Conservation (phyloP, 371 early-diverging fungal species). For the Scutellospora calospora region DNA sequence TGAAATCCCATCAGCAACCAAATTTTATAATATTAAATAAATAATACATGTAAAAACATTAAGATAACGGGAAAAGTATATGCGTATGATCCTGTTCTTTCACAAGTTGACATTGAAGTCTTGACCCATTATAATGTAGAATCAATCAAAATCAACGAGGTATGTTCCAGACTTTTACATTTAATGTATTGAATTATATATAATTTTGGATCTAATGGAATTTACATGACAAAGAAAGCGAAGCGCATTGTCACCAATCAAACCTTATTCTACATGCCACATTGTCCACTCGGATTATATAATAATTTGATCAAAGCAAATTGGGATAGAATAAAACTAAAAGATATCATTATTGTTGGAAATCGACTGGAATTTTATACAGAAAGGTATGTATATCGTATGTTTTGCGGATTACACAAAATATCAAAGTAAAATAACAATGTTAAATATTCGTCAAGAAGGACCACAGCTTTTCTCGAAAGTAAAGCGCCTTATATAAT, state of each 20-base stretch:
- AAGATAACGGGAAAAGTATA: constrained; percentile 42
- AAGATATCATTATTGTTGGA: constrained; percentile 36
- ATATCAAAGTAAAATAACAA: too few relatives aligned
- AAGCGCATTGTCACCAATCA: constrained; percentile 19
- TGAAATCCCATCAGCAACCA: not conserved
- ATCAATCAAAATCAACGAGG: constrained; percentile 39
- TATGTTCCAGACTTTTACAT: not conserved
- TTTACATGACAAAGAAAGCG: constrained; percentile 22
- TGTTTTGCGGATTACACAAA: too few relatives aligned
- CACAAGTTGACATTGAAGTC: constrained; percentile 9
- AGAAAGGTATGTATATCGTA: constrained; percentile 21
- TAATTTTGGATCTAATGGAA: not conserved
- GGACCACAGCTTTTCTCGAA: not conserved
- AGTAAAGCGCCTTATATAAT: constrained; percentile 35
- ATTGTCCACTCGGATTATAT: constrained; percentile 44
- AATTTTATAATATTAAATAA: not conserved
- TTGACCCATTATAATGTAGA: constrained; percentile 37
- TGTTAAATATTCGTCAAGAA: not conserved
- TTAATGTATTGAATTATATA: not conserved
- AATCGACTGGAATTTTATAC: constrained; percentile 41
- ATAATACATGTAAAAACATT: not conserved
- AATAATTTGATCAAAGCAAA: constrained; percentile 42
- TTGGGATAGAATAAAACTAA: constrained; percentile 32
- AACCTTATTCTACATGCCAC: constrained; percentile 45
- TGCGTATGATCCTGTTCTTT: constrained; percentile 35